Conservation (phyloP, 2,329 filamentous ascomycete genomes). For the Fusarium chuoi region DNA sequence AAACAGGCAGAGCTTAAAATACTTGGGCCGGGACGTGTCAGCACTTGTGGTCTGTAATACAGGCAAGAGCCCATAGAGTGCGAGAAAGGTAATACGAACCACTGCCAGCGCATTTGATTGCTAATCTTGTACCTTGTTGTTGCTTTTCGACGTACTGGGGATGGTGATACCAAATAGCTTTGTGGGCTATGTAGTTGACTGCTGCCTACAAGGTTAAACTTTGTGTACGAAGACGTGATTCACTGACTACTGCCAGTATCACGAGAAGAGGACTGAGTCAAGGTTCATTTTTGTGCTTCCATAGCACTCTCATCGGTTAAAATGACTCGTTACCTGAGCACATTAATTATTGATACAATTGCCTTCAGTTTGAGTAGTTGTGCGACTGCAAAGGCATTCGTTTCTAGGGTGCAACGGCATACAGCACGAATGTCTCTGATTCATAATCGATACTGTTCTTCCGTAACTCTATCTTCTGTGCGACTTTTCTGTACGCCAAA, state of each 20-base stretch:
- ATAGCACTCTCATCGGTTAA: too few species aligned
- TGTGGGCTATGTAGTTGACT: too few species aligned
- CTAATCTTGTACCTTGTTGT: background rate
- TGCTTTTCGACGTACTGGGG: background rate
- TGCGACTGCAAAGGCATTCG: background rate
- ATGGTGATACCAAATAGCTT: background rate
- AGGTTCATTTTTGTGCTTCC: background rate
- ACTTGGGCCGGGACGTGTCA: background rate
- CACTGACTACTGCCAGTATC: background rate
- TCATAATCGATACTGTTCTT: background rate
- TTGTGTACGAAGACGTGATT: background rate
- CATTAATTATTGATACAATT: background rate
- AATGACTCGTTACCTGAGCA: too few species aligned
- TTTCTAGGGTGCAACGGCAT: too few species aligned
- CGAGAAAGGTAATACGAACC: background rate
- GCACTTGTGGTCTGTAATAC: background rate
- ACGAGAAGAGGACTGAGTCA: too few species aligned
- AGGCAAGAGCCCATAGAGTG: accelerated
- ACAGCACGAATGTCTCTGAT: background rate
- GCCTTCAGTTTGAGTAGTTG: too few species aligned
- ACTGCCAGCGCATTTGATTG: background rate
- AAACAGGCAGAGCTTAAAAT: background rate
- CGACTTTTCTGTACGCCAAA: background rate
- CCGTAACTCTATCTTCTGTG: background rate
- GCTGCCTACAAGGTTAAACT: too few species aligned